A percentile compares a stretch with the other conserved stretches of the same genome.
Evolutionary conservation across 371 early-diverging fungal species (phyloP).

Genomic region (Rhizopus arrhizus): DNA sequence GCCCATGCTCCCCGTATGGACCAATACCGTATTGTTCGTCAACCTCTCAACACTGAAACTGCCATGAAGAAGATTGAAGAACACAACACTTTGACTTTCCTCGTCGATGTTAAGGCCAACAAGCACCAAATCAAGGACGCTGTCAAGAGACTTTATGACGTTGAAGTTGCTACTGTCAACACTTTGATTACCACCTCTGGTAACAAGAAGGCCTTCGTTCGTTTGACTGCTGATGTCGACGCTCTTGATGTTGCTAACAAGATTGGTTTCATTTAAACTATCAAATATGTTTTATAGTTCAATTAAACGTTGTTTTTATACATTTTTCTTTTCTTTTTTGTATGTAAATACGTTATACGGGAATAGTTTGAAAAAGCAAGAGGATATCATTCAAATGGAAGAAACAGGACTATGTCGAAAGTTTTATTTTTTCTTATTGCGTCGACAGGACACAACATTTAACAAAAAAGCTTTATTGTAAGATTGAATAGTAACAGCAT

Average conservation of each 20-base stretch:
- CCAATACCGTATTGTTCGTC: conserved; percentile 86
- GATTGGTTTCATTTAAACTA: conserved; percentile 58
- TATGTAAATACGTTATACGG: too few species aligned
- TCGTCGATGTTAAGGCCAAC: conserved; percentile 94
- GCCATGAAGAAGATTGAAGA: conserved; percentile 99
- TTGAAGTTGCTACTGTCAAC: conserved; percentile 92
- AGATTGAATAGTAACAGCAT: conserved; percentile 9
- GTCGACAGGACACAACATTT: too few species aligned
- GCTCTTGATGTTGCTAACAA: conserved; percentile 97
- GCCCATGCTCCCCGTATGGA: conserved; percentile 75
- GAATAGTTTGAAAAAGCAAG: too few species aligned
- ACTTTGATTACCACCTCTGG: conserved; percentile 95
- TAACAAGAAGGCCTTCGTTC: conserved; percentile 98
- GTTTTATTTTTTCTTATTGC: too few species aligned
- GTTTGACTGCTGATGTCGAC: conserved; percentile 92
- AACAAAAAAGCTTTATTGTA: too few species aligned
- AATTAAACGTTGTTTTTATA: not conserved
- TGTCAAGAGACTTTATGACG: conserved; percentile 93
- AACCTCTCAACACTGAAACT: conserved; percentile 95
- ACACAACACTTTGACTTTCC: conserved; percentile 97
- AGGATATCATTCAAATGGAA: too few species aligned
- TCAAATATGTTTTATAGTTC: not conserved
- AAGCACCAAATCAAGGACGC: conserved; percentile 98
- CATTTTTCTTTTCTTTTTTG: not conserved
- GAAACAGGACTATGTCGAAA: too few species aligned